Percentiles rank a stretch among this genome's conserved stretches.
These are phyloP conservation scores for Mollisiaceae sp. DNA, from an alignment of 2,329 filamentous ascomycete genomes.

Conservation along the genomic window DNA sequence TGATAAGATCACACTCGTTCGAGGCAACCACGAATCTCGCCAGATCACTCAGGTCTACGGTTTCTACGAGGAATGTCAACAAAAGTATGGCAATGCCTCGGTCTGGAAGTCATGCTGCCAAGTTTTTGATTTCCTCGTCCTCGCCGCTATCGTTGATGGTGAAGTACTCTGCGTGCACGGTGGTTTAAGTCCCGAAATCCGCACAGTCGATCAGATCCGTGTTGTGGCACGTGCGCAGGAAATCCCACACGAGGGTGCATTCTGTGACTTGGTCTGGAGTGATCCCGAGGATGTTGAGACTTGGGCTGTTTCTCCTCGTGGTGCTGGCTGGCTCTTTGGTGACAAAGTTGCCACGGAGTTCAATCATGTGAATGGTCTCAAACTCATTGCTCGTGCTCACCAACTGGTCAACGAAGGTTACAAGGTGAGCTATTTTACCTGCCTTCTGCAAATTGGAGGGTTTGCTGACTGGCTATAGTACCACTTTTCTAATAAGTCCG, in stretches of 20 bases:
- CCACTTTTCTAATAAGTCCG: slow-evolving; percentile 92
- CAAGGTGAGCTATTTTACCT: slow-evolving; percentile 54
- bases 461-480: slow-evolving; percentile 57
- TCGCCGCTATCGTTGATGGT: slow-evolving; percentile 75
- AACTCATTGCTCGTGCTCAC: slow-evolving; percentile 74
- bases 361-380: slow-evolving; percentile 76
- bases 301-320: slow-evolving; percentile 72
- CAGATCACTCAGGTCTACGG: slow-evolving; percentile 81
- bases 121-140: slow-evolving; percentile 77
- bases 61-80: slow-evolving; percentile 78
- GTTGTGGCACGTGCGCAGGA: slow-evolving; percentile 77
- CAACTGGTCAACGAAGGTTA: slow-evolving; percentile 80
- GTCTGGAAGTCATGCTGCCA: slow-evolving; percentile 83
- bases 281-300: slow-evolving; percentile 75
- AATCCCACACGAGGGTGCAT: slow-evolving; percentile 77
- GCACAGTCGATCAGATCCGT: slow-evolving; percentile 76
- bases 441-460: too few relatives aligned
- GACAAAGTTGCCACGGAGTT: slow-evolving; percentile 78
- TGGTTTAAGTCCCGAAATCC: slow-evolving; percentile 73
- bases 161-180: slow-evolving; percentile 77
- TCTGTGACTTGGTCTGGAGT: slow-evolving; percentile 79
- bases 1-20: slow-evolving; percentile 73
- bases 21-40: slow-evolving; percentile 77
- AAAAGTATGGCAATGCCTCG: slow-evolving; percentile 78
- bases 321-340: slow-evolving; percentile 59